A percentile compares a stretch with the other conserved stretches of the same genome.
These are phyloP conservation scores for Trifolium subterraneum DNA, from an alignment of 306 rosid species.

Conservation along the genomic window DNA sequence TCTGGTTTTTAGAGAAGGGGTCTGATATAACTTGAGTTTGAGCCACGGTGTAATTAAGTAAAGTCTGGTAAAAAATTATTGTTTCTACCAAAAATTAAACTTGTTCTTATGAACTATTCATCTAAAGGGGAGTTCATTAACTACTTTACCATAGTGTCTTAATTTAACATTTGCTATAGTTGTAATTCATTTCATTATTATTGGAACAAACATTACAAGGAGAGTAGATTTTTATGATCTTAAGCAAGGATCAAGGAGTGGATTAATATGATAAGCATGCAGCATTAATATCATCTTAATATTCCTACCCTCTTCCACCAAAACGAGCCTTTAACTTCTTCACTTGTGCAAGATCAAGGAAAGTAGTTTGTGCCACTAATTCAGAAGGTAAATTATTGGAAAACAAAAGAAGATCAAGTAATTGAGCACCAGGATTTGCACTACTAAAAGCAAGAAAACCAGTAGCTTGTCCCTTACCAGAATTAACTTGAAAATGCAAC, in stretches of 20 bases:
- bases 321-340: slow-evolving; percentile 72
- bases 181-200: not conserved
- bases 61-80: no score
- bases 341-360: slow-evolving; percentile 62
- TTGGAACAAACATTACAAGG: not conserved
- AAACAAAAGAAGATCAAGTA: slow-evolving; percentile 63
- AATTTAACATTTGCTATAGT: not conserved
- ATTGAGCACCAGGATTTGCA: slow-evolving; percentile 68
- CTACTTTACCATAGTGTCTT: no score
- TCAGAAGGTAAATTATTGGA: slow-evolving; percentile 52
- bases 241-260: not conserved
- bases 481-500: slow-evolving; percentile 67
- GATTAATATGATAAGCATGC: not conserved
- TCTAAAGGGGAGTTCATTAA: no score
- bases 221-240: no score
- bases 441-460: slow-evolving; percentile 59
- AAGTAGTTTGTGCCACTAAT: slow-evolving; percentile 52
- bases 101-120: no score
- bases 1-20: no score
- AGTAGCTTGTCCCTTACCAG: slow-evolving; percentile 47
- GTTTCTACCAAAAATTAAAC: no score
- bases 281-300: no score
- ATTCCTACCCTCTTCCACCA: slow-evolving; percentile 52
- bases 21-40: no score
- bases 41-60: no score